Conservation (phyloP, 345 rosid genomes). For the Moricandia moricandioides region DNA sequence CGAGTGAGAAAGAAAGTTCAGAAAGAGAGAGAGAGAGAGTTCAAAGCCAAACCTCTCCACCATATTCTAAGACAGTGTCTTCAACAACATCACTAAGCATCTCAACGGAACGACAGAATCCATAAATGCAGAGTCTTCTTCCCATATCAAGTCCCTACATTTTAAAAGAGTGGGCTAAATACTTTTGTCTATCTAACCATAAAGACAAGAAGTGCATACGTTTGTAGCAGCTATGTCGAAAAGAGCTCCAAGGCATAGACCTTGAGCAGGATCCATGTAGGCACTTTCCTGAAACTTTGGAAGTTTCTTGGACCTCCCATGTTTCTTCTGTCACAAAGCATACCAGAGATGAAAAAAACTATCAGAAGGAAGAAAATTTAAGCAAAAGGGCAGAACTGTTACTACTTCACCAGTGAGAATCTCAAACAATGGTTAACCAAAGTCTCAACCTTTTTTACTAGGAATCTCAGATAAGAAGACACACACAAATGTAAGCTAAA, state of each 20-base stretch:
- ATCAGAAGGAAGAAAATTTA: background rate
- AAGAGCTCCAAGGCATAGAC: constrained; percentile 82
- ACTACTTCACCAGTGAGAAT: background rate
- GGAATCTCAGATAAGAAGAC: background rate
- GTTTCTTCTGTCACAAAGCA: constrained; percentile 52
- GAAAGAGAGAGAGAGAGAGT: background rate
- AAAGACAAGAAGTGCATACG: constrained; percentile 38
- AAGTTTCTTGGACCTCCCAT: constrained; percentile 41
- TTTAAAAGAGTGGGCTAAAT: background rate
- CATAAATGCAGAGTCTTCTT: constrained; percentile 88
- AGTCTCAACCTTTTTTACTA: background rate
- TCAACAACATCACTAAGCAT: constrained; percentile 96
- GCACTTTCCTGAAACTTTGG: constrained; percentile 73
- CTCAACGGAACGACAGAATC: constrained; percentile 95
- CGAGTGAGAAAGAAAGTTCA: background rate
- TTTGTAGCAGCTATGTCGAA: constrained; percentile 93
- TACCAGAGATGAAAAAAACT: background rate
- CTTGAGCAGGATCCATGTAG: constrained; percentile 87
- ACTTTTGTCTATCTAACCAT: background rate
- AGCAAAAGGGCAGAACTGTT: background rate
- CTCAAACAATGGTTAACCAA: background rate
- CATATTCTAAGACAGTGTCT: constrained; percentile 86
- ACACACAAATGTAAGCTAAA: background rate
- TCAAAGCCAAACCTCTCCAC: constrained; percentile 71
- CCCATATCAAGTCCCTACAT: constrained; percentile 86